Evolutionary conservation across 148 eudicot species (phyloP), one percentile per base, ranked within the genome.

Genomic region (Dianthus caryophyllus): DNA sequence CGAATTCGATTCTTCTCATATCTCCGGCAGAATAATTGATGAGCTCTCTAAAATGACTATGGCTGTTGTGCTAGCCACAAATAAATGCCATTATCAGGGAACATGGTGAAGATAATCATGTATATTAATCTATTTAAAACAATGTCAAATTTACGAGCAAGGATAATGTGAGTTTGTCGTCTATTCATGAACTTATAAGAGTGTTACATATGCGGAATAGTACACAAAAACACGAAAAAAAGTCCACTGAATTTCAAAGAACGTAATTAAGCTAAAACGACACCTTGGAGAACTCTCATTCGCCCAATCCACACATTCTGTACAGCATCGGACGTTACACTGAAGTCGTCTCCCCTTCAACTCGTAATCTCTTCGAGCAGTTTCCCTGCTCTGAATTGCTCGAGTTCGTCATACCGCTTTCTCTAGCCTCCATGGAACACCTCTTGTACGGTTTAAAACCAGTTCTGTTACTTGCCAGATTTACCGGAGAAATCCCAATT

Each of bases 391-490:
- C 91, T 59, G 82, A 87, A 76, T 62, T 41, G 65, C 70, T 73
- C 44, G 62, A 72, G 53, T 68, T 73, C 64, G 76, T 72, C 66
- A 74, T 71, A 74, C 72, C 74, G 74, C 79, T 78, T 61, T 85
- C 96, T 50, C 81, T 81, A 24, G 87, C 98, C 81, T 89, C 96
- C 68, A 84, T 49, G 9, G 96, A 88, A 67, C 97, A 94, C 80
- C 98, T 83, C 82, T 90, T 90, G 76, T 94, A 94, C 16, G 98
- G 98, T 80, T 88, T 94, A 72, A 94, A 94, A n/a, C 98, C 98
- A 56, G 90, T 94, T 81, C 75, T 83, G 6, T 79, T 71, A 16
- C 78, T 75, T 72, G 81, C 80, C 66, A 80, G 79, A 76, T 83
- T 88, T 63, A 73, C 84, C 17, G 75, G 82, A 31, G 79, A 81